Evolutionary conservation across 352 stramenopile genomes (phyloP), one percentile per base, ranked within the genome.

Genomic region (Phytopythium mirpurense): DNA sequence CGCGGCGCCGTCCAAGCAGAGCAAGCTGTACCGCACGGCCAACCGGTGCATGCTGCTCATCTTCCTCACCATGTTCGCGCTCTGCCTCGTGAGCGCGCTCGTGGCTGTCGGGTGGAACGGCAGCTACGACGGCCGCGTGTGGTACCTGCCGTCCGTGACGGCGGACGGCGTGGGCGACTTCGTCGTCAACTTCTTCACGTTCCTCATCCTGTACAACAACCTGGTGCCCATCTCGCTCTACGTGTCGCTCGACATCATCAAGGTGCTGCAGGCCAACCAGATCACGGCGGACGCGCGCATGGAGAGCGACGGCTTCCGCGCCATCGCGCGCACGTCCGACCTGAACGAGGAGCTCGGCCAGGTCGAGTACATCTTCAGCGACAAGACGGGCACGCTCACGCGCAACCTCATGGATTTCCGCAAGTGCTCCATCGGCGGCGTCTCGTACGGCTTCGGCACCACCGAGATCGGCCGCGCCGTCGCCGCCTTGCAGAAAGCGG

Each of bases 301-400:
- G 81, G 65, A 72, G 29, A 77, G 82, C 38, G 86, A 83, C 31
- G 78, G 95, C 42, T 86, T 68, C 2, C 70, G 72, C 6, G 80
- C 86, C 10, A 65, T 88, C n/a, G 86, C 82, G 3, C 70, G 90
- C 7, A 96, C 79, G 2, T 92, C 84, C 19, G 86, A 94, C 36
- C 72, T 98, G n/a, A 96, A 96, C 46, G 89, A 95, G 41, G 87
- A 98, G 47, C 70, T 98, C 18, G 96, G 95, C 0, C 86, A 98
- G 75, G 83, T 99, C 38, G 77, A 97, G 56, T 98, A 99, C 63
- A 91, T 99, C n/a, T 99, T 99, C 69, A 97, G 83, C 27, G 97
- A 99, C 68, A 99, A 99, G 64, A 99, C 97, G 3, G 97, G 97
- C 15, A 99, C 97, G 31, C 76, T 99, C 21, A 99, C 97, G 19